Conservation (phyloP, 208 protist genomes). For the Leishmania martiniquensis region DNA sequence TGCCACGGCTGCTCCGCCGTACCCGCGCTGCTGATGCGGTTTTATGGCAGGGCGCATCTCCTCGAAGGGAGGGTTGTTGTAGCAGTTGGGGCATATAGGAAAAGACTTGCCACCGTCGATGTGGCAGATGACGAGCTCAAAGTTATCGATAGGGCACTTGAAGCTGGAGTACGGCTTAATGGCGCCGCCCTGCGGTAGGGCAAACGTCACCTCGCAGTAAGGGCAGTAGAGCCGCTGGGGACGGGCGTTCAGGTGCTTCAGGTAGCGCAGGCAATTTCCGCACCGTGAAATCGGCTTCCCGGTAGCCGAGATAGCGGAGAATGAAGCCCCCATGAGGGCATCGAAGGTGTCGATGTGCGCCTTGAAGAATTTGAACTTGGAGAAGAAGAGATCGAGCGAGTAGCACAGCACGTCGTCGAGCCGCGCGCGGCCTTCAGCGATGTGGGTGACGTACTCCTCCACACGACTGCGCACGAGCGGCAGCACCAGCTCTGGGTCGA, state of each 20-base stretch:
- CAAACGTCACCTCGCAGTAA: constrained; percentile 94
- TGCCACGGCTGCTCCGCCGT: not conserved
- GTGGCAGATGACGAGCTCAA: constrained; percentile 93
- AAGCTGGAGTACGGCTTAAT: constrained; percentile 90
- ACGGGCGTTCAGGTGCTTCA: constrained; percentile 84
- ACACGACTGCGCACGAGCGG: constrained; percentile 92
- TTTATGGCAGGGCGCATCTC: constrained; percentile 34
- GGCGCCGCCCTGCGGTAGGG: constrained; percentile 82
- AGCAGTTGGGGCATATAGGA: constrained; percentile 94
- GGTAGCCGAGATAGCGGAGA: constrained; percentile 77
- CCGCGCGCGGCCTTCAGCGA: constrained; percentile 90
- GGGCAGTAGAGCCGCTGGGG: constrained; percentile 93
- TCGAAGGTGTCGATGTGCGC: constrained; percentile 93
- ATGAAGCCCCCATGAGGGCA: constrained; percentile 94
- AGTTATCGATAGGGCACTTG: constrained; percentile 93
- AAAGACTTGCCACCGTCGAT: constrained; percentile 90
- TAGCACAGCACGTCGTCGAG: constrained; percentile 87
- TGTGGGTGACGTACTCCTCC: constrained; percentile 93
- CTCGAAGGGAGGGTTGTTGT: constrained; percentile 95
- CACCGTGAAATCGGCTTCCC: constrained; percentile 91
- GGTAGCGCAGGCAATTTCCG: constrained; percentile 93
- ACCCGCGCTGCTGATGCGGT: not conserved
- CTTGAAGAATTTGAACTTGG: constrained; percentile 93
- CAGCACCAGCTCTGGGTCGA: constrained; percentile 94
- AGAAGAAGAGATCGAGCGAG: constrained; percentile 81